Evolutionary conservation across 768 basidiomycete species (phyloP), one percentile per base, ranked within the genome.

Genomic region (Sarcodon aspratus): DNA sequence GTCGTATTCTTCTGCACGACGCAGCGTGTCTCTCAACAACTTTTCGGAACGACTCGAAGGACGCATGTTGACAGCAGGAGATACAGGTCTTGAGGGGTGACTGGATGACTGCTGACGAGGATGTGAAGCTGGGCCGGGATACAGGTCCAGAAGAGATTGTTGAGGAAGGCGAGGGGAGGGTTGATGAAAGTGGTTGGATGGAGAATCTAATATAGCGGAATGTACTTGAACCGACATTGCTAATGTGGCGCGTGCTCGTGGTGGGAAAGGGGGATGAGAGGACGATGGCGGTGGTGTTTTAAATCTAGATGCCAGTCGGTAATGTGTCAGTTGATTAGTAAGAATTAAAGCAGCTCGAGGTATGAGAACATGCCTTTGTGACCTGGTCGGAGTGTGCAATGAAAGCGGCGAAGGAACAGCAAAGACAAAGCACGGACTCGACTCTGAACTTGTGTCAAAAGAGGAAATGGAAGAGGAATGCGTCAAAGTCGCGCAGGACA

Each of bases 11-110:
- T 69, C 74, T 55, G 69, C 79, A 44, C 74, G 67, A 31, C 66
- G 62, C 47, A 81, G 70, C 9, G 79, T 71, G 52, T 79, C 72
- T 46, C 79, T 67, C 45, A 81, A 67, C 43, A 81, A 70, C 9
- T 70, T 68, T 55, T 80, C 74, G 4, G 76, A 78, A 48, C 76
- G 69, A 34, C 73, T 74, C 0, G 75, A 64, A 0, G 76, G 69
- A 45, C 71, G 68, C 13, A 60, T 49, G 45, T 50, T 60, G 54
- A 60, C 54, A 52, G 61, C 55, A 47, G 55, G 55, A 44, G 56
- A 58, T 13, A 50, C 48, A 31, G 62, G 58, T 48, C 57, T 49
- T 38, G 50, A 50, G 54, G 56, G 52, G 50, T 56, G 27, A 45
- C 17, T 48, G 9, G 46, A 27, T 35, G 35, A 21, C 52, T 52